These are phyloP conservation scores for Acanthamoeba castellanii DNA, from an alignment of 208 protist species.

Conservation along the genomic window DNA sequence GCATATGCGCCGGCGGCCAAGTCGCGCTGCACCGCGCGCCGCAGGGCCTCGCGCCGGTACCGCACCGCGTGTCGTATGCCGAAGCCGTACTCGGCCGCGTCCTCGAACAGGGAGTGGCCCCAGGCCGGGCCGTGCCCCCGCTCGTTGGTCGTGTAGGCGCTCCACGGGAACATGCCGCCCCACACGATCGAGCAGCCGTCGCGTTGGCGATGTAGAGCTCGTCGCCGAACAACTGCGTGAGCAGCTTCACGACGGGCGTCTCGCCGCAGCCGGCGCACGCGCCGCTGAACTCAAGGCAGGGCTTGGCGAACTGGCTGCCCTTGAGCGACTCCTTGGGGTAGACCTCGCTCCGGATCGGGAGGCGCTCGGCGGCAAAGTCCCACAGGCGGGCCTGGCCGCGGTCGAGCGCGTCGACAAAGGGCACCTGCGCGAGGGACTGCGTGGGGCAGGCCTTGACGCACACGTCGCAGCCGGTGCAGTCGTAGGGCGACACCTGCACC, in stretches of 20 bases:
- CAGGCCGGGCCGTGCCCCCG: slow-evolving; percentile 89
- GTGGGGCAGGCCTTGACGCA: slow-evolving; percentile 87
- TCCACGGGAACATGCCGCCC: slow-evolving; percentile 80
- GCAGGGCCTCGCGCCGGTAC: slow-evolving; percentile 74
- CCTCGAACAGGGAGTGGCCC: slow-evolving; percentile 90
- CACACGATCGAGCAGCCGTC: slow-evolving; percentile 90
- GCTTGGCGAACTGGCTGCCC: slow-evolving; percentile 88
- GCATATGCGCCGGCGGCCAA: background rate
- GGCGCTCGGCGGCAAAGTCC: slow-evolving; percentile 77
- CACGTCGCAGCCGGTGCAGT: slow-evolving; percentile 90
- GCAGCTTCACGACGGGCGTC: slow-evolving; percentile 89
- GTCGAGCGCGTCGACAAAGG: slow-evolving; percentile 68
- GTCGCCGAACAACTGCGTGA: slow-evolving; percentile 91
- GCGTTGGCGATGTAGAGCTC: slow-evolving; percentile 90
- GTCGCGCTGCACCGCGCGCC: slow-evolving; percentile 40
- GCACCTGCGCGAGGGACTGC: slow-evolving; percentile 83
- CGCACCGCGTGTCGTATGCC: slow-evolving; percentile 84
- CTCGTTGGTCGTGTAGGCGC: slow-evolving; percentile 87
- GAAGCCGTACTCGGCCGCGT: slow-evolving; percentile 90
- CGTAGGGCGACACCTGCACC: slow-evolving; percentile 88
- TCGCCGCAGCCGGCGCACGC: slow-evolving; percentile 91
- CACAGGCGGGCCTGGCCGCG: slow-evolving; percentile 81
- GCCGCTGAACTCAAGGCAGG: slow-evolving; percentile 90
- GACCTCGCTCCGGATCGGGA: slow-evolving; percentile 76
- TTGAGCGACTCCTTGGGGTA: slow-evolving; percentile 81